Percentiles rank a stretch among this genome's conserved stretches.
Conservation (phyloP, 495 filamentous ascomycete species). For the Acidiella bohemica region DNA sequence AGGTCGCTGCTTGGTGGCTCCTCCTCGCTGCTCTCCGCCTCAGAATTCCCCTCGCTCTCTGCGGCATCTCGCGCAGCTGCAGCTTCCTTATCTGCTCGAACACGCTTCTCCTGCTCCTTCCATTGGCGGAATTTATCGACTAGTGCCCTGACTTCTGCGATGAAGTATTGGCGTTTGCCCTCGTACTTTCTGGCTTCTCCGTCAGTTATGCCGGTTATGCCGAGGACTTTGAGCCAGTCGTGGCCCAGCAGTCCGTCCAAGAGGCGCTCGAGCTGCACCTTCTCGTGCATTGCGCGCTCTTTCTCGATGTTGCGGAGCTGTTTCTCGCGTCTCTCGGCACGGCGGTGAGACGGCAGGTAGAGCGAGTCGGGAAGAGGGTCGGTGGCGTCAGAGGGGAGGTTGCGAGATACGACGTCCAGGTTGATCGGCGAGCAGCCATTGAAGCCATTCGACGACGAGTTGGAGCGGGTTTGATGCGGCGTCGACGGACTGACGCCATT, state of each 20-base stretch:
- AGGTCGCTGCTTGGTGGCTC: constrained; percentile 55
- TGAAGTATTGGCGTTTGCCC: constrained; percentile 69
- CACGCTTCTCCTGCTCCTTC: constrained; percentile 79
- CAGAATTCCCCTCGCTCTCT: constrained; percentile 31
- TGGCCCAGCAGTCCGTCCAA: constrained; percentile 77
- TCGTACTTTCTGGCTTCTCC: constrained; percentile 72
- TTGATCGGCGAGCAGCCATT: constrained; percentile 42
- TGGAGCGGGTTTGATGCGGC: constrained; percentile 21
- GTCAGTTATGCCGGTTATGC: constrained; percentile 76
- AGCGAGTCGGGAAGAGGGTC: constrained; percentile 59
- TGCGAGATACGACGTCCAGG: constrained; percentile 39
- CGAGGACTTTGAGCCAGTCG: constrained; percentile 89
- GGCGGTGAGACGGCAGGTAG: constrained; percentile 58
- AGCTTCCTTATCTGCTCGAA: constrained; percentile 55
- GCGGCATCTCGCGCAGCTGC: constrained; percentile 32
- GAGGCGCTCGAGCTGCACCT: constrained; percentile 70
- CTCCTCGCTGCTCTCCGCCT: constrained; percentile 29
- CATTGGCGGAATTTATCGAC: constrained; percentile 76
- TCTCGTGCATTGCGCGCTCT: constrained; percentile 82
- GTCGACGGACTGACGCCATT: not conserved
- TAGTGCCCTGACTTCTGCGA: constrained; percentile 61
- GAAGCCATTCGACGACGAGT: constrained; percentile 24
- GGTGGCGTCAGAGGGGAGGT: constrained; percentile 28
- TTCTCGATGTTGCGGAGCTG: constrained; percentile 87
- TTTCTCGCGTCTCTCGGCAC: constrained; percentile 78